Base-by-base conservation (phyloP, 2,329 filamentous ascomycete species). In the Chaetomium sp. region DNA sequence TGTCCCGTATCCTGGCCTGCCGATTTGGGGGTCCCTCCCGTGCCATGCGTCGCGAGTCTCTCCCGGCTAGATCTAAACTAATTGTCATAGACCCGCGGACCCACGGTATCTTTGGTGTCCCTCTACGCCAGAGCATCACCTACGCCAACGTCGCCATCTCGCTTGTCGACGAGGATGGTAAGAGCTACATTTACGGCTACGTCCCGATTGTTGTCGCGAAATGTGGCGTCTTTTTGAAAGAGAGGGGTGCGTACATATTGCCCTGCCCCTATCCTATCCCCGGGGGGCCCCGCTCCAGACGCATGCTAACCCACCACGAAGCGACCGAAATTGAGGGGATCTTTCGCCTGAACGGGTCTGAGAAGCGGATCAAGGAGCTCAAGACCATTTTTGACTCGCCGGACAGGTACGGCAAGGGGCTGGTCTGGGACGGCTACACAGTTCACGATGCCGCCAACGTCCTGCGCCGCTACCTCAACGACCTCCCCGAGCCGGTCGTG, bases 131-230 rank as follows among this genome's bases (percentile, higher is more conserved):
- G 74, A 98, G 94, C 79, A 98, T 99, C 76, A 91, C 90, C 66
- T 98, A 99, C 77, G 95, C 95, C 65, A 99, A 98, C 75, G 95
- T 99, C 66, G 95, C 95, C 69, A 99, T 99, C 73, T 98, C 94
- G 25, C 85, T 99, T 31, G 91, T 95, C 70, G 93, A 98, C 75
- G 92, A 94, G 70, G 86, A 95, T 70, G 94, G 94, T 35, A 88
- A 95, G 77, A 97, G 92, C 79, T 98, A 97, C 77, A 97, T 98
- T 61, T 99, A 98, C 77, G 95, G 95, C 74, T 98, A 98, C 74
- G 94, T 99, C 8, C 95, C 95, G 21, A 98, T 99, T 69, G 94
- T 99, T 51, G 94, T 99, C 61, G 95, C 95, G 42, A 99, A 99
- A 78, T 98, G 95, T 76, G 95, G 95, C 68, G 93, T 99, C 4